Base-by-base conservation (phyloP, 2,329 filamentous ascomycete species). In the Venturia carpophila region DNA sequence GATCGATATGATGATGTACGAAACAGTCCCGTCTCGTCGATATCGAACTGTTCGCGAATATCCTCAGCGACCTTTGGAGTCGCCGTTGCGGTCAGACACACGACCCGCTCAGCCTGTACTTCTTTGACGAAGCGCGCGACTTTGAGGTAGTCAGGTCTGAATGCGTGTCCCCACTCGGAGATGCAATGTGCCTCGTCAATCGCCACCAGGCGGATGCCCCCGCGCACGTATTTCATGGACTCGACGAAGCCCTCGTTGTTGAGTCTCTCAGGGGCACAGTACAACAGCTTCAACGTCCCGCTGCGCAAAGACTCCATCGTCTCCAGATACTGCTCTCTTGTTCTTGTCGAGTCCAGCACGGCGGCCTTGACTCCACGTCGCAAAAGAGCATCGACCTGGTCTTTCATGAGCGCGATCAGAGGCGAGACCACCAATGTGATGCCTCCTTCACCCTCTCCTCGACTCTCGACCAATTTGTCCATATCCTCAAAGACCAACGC, bases 161-260 rank as follows among this genome's bases (percentile, higher is more conserved):
- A 97, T 75, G 97, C 93, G 74, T 97, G 92, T 1, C 93, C 93
- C 93, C 93, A 97, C 86, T 97, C 92, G 27, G 91, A 95, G 69
- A 97, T 96, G 75, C 93, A 97, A 75, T 97, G 93, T 2, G 93
- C 93, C 77, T 97, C 93, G 72, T 97, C 93, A 66, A 97, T 87
- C 60, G 90, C 93, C 68, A 97, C 85, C 17, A 93, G 86, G 11
- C 89, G 88, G n/a, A 97, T 83, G 76, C 97, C 91, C 66, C 84
- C 84, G 74, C 97, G 92, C 66, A 86, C 79, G 72, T 97, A 80
- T 55, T 81, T 83, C 72, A 86, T 83, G 19, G 75, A 80, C 60
- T 80, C 78, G 6, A 86, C 78, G 61, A 87, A 86, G 0, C 79
- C 80, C 69, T 86, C 83, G 65, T 86, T 86, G 69, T 85, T 86